Evolutionary conservation across 345 rosid genomes (phyloP), one percentile per base, ranked within the genome.

Genomic region (Kandelia obovata): DNA sequence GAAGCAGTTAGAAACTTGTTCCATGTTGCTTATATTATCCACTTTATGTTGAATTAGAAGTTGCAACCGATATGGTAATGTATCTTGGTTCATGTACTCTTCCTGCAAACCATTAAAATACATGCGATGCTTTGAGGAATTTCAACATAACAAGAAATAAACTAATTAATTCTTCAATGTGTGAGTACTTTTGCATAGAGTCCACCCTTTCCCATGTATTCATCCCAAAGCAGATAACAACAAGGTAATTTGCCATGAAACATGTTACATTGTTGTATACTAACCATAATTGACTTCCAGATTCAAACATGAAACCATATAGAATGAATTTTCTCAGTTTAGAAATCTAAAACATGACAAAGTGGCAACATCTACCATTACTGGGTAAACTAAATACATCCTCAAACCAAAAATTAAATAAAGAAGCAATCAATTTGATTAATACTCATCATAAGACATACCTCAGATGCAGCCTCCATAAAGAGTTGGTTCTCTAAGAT

Each of bases 41-140:
- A 66, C 28, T 28, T 58, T 60, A 47, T n/a, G 31, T 51, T 57
- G 71, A 28, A 73, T 30, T 30, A 76, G 58, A 28, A 9, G 52
- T 61, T 66, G 66, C 72, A 83, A 58, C 39, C 59, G 65, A 23
- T 53, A 19, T 11, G 47, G 35, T 62, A 70, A 65, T 1, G 58
- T 73, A 53, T 70, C 73, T 68, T 19, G 64, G 74, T 80, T 69
- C 69, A 71, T 66, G 58, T 68, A 71, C 59, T 79, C 74, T 66
- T 43, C 73, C 83, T 80, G 64, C 1, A 53, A 39, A 66, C 52
- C 10, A 26, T 5, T 68, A 31, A 21, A 63, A 28, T 69, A 51
- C 37, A 5, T 32, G 35, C 1, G 6, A 20, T n/a, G 26, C 11
- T 39, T 34, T 16, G 37, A 13, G 47, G 30, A 73, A 53, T 65